Base-by-base conservation (phyloP, 345 rosid species). In the Citrus maxima region DNA sequence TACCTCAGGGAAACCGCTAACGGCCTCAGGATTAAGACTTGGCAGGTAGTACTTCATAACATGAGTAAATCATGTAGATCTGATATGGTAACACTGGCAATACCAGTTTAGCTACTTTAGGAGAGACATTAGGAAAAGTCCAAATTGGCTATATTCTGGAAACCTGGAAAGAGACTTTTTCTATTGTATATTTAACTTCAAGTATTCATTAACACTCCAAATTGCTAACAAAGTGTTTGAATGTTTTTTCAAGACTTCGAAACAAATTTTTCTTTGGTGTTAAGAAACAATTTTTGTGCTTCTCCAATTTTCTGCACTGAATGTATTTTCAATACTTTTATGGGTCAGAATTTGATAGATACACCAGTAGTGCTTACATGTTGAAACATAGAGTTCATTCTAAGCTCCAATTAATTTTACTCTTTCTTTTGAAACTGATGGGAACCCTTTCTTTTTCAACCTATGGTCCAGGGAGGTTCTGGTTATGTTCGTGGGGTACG, bases 21-120 rank as follows among this genome's bases (percentile, higher is more conserved):
- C 78, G 99, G 99, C 61, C 87, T 96, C 80, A 91, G 99, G 86
- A 96, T 96, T 77, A 96, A 96, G 83, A 93, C 99, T 56, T 96
- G 97, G 98, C 99, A 96, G 99, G 99, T 94, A 87, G 82, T 61
- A 70, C 46, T 55, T 5, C 25, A 14, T 10, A 63, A 27, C 62
- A 71, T 61, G 21, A 32, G 21, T 56, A 54, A 38, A 72, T 76
- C 46, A 46, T 16, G 34, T 35, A 65, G 18, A 69, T 35, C 65
- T 62, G 56, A 72, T 30, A 73, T 22, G 56, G 1, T 61, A 16
- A 35, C 12, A 6, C 34, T 27, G 51, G 27, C 32, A 65, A 69
- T 37, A 27, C 70, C 6, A 49, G 58, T 65, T 72, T 65, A 62
- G 72, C 30, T 56, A 68, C 28, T 59, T 58, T 24, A 10, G 30